Evolutionary conservation across 2,329 filamentous ascomycete species (phyloP), one percentile per base, ranked within the genome.

Genomic region (Fusarium palustre): DNA sequence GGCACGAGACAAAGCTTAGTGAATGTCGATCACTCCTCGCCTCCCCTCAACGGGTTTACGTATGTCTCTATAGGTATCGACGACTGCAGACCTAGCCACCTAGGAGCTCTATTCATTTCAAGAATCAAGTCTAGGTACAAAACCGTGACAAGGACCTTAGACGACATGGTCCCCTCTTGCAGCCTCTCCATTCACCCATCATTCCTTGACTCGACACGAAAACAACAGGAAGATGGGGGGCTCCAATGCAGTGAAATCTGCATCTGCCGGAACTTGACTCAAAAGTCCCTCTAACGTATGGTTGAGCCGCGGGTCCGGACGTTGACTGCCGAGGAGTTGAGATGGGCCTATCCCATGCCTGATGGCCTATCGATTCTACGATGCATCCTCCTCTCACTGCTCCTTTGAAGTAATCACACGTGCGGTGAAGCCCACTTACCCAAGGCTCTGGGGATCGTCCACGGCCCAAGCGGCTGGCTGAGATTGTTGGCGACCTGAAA

Each of bases 21-120:
- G 56, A 67, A 50, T 67, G 66, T 67, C 66, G 66, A 69, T 70
- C 66, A 53, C 48, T 33, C 28, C 52, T 54, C 58, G 66, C 55
- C 66, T 66, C 52, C 59, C 54, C 46, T 25, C 7, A 49, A 48
- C n/a, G 28, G 53, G 34, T 41, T 54, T 34, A 36, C 33, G 20
- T 56, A 4, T 47, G 62, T 66, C 36, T 25, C 53, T 55, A 22
- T 31, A 41, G 33, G 55, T 68, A 59, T 58, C 43, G 38, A 45
- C 28, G 54, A 48, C 61, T 45, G 22, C 20, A 28, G 36, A 18
- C 33, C 46, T 60, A 69, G 56, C 65, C 59, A 42, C 28, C 33
- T 53, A 41, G 54, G 42, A 22, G 36, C 39, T 47, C 25, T 33
- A 30, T 43, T 15, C 28, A 47, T 34, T 46, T 38, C 31, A n/a